These are phyloP conservation scores for Yamadazyma ubonensis DNA, from an alignment of 805 yeast genomes.

Conservation along the genomic window DNA sequence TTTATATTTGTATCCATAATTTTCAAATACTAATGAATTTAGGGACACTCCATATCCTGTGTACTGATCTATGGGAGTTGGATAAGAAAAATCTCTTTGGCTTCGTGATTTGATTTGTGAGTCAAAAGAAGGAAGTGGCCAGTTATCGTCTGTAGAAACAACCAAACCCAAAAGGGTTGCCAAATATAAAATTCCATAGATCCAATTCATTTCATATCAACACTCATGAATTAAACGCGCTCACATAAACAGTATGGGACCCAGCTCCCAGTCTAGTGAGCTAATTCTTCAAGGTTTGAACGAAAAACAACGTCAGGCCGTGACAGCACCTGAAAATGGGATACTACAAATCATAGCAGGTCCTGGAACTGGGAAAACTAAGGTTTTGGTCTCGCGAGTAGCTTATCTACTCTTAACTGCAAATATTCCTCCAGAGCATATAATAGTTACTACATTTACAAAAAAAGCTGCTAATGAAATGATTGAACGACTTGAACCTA, in stretches of 20 bases:
- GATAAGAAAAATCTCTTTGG: slow-evolving; percentile 35
- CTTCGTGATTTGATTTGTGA: slow-evolving; percentile 24
- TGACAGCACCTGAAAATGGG: slow-evolving; percentile 35
- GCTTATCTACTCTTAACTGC: slow-evolving; percentile 60
- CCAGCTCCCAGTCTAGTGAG: not conserved
- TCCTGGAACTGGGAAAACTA: slow-evolving; percentile 76
- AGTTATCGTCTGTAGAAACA: too few relatives aligned
- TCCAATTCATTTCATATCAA: not conserved
- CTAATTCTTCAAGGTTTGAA: slow-evolving; percentile 28
- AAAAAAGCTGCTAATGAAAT: slow-evolving; percentile 90
- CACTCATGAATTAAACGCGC: not conserved
- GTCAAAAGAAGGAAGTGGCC: slow-evolving; percentile 16
- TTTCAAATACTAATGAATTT: slow-evolving; percentile 27
- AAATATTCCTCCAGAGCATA: slow-evolving; percentile 54
- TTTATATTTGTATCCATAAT: slow-evolving; percentile 25
- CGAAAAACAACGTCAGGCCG: slow-evolving; percentile 43
- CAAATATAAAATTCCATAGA: too few relatives aligned
- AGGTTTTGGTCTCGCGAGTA: slow-evolving; percentile 75
- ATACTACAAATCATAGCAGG: slow-evolving; percentile 57
- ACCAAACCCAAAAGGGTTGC: too few relatives aligned
- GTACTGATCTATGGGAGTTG: slow-evolving; percentile 34
- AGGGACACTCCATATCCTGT: slow-evolving; percentile 33
- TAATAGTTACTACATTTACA: slow-evolving; percentile 90
- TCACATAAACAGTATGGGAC: not conserved
- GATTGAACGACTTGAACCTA: slow-evolving; percentile 52